Conservation (phyloP, 2,329 filamentous ascomycete species). For the Lachnellula willkommii region DNA sequence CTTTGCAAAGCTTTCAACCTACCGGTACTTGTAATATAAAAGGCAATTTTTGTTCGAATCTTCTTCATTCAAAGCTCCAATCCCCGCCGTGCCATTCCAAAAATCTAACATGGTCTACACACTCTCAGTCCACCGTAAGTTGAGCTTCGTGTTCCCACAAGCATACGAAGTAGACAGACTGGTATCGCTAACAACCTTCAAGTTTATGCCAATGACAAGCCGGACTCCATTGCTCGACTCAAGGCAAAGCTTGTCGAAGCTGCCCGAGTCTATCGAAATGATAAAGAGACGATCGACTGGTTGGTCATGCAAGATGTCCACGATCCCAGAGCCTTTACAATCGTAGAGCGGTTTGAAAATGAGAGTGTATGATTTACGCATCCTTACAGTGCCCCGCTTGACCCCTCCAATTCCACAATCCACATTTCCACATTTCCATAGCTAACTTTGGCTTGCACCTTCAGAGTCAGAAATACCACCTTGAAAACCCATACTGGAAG, state of each 20-base stretch:
- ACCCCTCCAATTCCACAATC: neutral
- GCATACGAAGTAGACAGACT: neutral
- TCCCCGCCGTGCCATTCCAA: slow-evolving; percentile 20
- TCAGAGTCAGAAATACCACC: slow-evolving; percentile 56
- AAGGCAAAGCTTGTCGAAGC: slow-evolving; percentile 70
- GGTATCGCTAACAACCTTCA: neutral
- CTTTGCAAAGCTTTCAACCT: neutral
- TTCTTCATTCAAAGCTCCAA: neutral
- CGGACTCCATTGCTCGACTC: slow-evolving; percentile 59
- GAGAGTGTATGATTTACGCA: slow-evolving; percentile 48
- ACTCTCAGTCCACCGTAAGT: slow-evolving; percentile 53
- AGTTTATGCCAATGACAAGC: slow-evolving; percentile 61
- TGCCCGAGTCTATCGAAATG: slow-evolving; percentile 65
- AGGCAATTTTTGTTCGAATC: neutral
- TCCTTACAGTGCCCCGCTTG: neutral
- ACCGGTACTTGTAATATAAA: neutral
- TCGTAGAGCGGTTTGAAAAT: slow-evolving; percentile 67
- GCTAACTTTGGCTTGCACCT: slow-evolving; percentile 14
- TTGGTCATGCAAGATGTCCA: slow-evolving; percentile 71
- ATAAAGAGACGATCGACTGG: slow-evolving; percentile 66
- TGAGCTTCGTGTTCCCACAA: neutral
- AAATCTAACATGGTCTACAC: slow-evolving; percentile 61
- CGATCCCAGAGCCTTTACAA: slow-evolving; percentile 65
- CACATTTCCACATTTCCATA: neutral
- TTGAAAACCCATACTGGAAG: slow-evolving; percentile 44